phyloP scores from a whole-genome alignment of 2,329 filamentous ascomycete genomes.

The Colletotrichum coccodes region DNA sequence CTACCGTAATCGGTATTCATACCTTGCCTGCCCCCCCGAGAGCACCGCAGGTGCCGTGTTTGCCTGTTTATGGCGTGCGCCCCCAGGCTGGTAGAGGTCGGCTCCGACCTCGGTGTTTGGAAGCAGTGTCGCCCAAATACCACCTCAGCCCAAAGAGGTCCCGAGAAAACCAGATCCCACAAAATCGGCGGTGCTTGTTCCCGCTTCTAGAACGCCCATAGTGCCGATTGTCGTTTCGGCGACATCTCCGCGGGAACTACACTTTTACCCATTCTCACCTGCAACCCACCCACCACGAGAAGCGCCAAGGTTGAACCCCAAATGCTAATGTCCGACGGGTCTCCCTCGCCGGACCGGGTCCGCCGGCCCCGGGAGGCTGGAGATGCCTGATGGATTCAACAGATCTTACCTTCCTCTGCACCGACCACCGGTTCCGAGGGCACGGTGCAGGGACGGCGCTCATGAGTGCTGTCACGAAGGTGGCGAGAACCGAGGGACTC shows the following conservation, averaged over 20 bases:
- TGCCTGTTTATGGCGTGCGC: not conserved
- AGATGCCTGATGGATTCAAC: conserved; percentile 7
- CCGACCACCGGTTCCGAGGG: conserved; percentile 45
- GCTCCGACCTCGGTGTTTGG: not conserved
- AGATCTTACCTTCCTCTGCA: conserved; percentile 53
- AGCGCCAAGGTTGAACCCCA: not conserved
- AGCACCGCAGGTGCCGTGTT: not conserved
- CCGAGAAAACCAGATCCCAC: not conserved
- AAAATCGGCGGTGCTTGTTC: not conserved
- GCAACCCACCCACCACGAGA: not conserved
- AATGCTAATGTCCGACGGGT: conserved; percentile 4
- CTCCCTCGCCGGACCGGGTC: not conserved
- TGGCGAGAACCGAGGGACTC: conserved; percentile 43
- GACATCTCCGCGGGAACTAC: conserved; percentile 16
- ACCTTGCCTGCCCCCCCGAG: not conserved
- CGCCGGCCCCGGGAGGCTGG: not conserved
- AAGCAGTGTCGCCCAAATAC: not conserved
- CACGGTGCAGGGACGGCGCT: conserved; percentile 48
- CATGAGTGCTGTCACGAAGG: conserved; percentile 43
- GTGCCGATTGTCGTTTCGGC: not conserved
- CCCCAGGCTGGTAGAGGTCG: not conserved
- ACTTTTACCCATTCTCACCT: not conserved
- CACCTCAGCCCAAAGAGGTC: not conserved
- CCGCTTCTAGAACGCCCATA: not conserved
- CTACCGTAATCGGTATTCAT: not conserved